Evolutionary conservation across 768 basidiomycete genomes (phyloP).

Genomic region (Tulasnella calospora): DNA sequence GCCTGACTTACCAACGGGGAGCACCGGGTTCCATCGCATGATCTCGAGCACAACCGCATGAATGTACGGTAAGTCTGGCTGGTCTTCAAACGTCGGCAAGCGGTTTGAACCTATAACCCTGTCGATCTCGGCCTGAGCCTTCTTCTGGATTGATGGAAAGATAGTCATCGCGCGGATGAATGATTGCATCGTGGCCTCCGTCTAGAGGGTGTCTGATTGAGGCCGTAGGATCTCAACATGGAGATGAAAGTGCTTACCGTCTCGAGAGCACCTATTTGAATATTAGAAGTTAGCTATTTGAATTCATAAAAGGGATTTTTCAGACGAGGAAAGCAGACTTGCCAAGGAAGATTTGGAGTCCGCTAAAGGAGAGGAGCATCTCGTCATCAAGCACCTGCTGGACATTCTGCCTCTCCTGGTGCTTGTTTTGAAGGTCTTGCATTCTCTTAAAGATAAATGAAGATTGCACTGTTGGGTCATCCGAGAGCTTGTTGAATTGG

Average conservation of each 20-base stretch:
- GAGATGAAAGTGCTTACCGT: neutral
- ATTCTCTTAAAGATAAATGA: too few relatives aligned
- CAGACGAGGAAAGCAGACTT: neutral
- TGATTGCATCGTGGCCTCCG: too few relatives aligned
- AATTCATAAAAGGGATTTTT: too few relatives aligned
- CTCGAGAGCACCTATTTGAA: neutral
- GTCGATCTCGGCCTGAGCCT: too few relatives aligned
- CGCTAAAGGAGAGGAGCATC: neutral
- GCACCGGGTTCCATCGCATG: slow-evolving; percentile 27
- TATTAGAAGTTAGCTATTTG: too few relatives aligned
- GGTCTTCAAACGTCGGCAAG: too few relatives aligned
- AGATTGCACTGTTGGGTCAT: neutral
- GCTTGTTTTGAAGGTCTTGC: neutral
- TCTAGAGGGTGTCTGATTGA: neutral
- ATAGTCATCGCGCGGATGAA: slow-evolving; percentile 34
- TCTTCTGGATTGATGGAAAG: too few relatives aligned
- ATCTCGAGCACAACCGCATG: slow-evolving; percentile 29
- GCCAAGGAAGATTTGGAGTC: neutral
- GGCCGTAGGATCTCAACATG: neutral
- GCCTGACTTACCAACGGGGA: neutral
- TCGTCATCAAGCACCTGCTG: neutral
- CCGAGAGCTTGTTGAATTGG: neutral
- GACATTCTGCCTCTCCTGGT: neutral
- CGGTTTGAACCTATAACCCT: too few relatives aligned
- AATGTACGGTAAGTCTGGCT: too few relatives aligned